Conservation (phyloP, 2,329 filamentous ascomycete species). For the Alternaria sp. region DNA sequence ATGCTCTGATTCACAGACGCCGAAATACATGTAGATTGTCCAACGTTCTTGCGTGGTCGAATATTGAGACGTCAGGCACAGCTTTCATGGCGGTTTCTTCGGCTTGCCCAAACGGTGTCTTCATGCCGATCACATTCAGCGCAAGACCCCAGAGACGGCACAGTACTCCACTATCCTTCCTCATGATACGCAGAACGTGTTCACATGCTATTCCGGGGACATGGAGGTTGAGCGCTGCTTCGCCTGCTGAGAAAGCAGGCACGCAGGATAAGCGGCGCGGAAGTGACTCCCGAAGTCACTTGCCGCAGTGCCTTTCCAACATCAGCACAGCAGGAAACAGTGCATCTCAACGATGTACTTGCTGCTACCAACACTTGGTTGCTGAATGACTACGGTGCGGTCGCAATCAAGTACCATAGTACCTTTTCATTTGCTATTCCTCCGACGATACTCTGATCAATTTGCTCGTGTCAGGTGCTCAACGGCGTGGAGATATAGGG, state of each 20-base stretch:
- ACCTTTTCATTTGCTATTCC: constrained; percentile 14
- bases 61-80: background rate
- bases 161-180: background rate
- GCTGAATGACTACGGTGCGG: constrained; percentile 11
- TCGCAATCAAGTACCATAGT: constrained; percentile 19
- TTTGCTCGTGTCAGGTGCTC: constrained; percentile 17
- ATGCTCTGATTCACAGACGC: background rate
- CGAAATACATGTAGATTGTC: background rate
- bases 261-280: background rate
- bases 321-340: background rate
- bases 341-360: constrained; percentile 2
- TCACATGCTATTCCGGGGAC: background rate
- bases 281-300: background rate
- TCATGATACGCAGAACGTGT: background rate
- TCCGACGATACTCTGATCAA: constrained; percentile 14
- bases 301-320: background rate
- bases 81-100: background rate
- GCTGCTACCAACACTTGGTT: background rate
- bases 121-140: background rate
- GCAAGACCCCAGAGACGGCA: background rate
- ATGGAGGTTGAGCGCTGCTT: background rate
- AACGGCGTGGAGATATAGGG: constrained; percentile 8
- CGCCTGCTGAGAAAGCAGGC: background rate
- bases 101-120: background rate
- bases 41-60: background rate